Evolutionary conservation across 257 asterid genomes (phyloP), one percentile per base, ranked within the genome.

Genomic region (Solanum chilense): DNA sequence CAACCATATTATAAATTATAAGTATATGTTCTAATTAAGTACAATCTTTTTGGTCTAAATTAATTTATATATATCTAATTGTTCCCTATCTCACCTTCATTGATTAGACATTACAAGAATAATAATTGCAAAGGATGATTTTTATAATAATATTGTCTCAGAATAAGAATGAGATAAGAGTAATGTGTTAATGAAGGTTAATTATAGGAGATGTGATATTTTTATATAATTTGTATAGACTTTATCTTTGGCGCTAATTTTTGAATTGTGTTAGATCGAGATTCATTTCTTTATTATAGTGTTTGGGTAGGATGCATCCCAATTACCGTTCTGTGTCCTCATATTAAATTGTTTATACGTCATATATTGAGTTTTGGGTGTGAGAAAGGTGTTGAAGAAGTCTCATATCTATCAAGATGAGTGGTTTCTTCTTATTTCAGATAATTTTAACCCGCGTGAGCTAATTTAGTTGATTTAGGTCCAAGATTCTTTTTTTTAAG

Each of bases 281-380:
- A 13, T 68, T 13, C 5, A 68, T 68, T 68, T 3, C 1, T 68
- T 66, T 66, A 25, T 66, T 6, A 66, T 66, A 66, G 20, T 66
- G 13, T 25, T 7, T 66, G 6, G 37, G 35, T 12, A 66, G 7
- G 18, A 12, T 11, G 9, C 1, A 66, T 66, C 1, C 1, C 20
- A 0, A 25, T 66, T 66, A 6, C 0, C 35, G 5, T 66, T 27
- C 0, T 14, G 5, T 6, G 3, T 60, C 29, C 2, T 23, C 69
- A 4, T 60, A 23, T 60, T 60, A 23, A 60, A 60, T 23, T 25
- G 73, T 25, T 27, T 1, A 66, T 1, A 1, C 37, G 25, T 25
- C 0, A 2, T 6, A 66, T 25, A 0, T 12, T 13, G 1, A 25
- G 5, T 13, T 27, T 4, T 66, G 1, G 12, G 15, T 13, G 4